Conservation (phyloP, 352 stramenopile species). For the Phytopythium chamaehyphon region DNA sequence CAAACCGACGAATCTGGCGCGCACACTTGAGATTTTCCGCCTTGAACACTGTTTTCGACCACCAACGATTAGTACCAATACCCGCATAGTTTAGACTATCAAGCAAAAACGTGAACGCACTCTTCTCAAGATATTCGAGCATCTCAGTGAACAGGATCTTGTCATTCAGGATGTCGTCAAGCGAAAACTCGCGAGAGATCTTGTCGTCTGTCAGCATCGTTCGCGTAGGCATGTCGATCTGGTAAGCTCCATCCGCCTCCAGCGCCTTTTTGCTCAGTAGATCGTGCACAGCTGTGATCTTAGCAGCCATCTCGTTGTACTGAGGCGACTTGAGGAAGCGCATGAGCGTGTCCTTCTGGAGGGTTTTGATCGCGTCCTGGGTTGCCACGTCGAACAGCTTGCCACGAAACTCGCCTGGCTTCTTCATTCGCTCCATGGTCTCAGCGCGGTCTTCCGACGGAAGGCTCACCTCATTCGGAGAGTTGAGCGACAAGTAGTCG, state of each 20-base stretch:
- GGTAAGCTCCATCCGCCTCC: constrained; percentile 63
- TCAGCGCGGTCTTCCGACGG: constrained; percentile 72
- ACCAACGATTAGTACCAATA: not conserved
- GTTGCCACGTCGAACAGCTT: constrained; percentile 83
- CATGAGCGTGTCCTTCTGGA: constrained; percentile 78
- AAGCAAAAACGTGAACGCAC: constrained; percentile 21
- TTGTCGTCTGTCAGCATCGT: constrained; percentile 60
- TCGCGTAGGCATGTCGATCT: constrained; percentile 51
- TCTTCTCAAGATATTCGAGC: constrained; percentile 85
- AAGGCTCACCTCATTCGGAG: constrained; percentile 78
- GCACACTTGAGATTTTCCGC: constrained; percentile 83
- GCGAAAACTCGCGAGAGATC: constrained; percentile 55
- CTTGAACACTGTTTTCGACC: constrained; percentile 71
- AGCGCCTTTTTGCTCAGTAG: constrained; percentile 65
- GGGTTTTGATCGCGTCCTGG: constrained; percentile 81
- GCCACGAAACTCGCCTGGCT: constrained; percentile 59
- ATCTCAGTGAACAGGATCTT: constrained; percentile 83
- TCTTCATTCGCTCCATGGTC: constrained; percentile 84
- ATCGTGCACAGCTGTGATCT: constrained; percentile 44
- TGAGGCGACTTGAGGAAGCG: constrained; percentile 75
- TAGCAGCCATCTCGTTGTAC: constrained; percentile 73
- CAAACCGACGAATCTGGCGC: constrained; percentile 73
- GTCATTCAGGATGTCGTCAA: constrained; percentile 80
- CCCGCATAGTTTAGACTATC: no score
- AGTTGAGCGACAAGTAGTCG: constrained; percentile 81